Conservation (phyloP, 1,284 basidiomycete genomes). For the Xerocomus amazonicus region DNA sequence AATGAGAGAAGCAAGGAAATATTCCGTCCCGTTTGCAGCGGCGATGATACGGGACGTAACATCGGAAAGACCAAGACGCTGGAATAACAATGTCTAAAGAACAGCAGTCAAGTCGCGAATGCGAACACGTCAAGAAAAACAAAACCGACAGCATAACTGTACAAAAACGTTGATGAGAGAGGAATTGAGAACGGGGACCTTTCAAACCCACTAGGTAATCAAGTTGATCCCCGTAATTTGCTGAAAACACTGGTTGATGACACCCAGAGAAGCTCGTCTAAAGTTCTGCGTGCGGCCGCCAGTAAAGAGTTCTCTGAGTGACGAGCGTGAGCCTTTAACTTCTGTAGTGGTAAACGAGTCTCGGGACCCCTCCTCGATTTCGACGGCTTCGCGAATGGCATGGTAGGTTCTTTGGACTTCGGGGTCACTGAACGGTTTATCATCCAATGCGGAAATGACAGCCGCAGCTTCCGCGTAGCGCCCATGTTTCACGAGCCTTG, state of each 20-base stretch:
- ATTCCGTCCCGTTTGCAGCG: slow-evolving; percentile 65
- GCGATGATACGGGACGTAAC: slow-evolving; percentile 64
- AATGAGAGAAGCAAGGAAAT: slow-evolving; percentile 33
- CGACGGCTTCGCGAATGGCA: slow-evolving; percentile 52
- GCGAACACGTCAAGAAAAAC: not conserved
- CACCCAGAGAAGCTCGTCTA: slow-evolving; percentile 53
- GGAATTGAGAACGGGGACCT: not conserved
- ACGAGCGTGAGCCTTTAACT: slow-evolving; percentile 11
- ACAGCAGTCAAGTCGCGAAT: not conserved
- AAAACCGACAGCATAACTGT: slow-evolving; percentile 35
- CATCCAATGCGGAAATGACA: slow-evolving; percentile 61
- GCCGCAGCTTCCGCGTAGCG: slow-evolving; percentile 58
- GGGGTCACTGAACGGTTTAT: slow-evolving; percentile 49
- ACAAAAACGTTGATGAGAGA: not conserved
- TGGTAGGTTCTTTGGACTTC: slow-evolving; percentile 53
- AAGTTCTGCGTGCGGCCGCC: slow-evolving; percentile 63
- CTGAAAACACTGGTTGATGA: slow-evolving; percentile 67
- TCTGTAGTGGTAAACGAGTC: slow-evolving; percentile 10
- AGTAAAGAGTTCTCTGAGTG: slow-evolving; percentile 49
- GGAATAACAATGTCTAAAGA: slow-evolving; percentile 52
- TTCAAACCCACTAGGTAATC: slow-evolving; percentile 56
- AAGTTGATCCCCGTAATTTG: slow-evolving; percentile 60
- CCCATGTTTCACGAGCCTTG: slow-evolving; percentile 53
- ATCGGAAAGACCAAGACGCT: slow-evolving; percentile 57
- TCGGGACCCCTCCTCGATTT: slow-evolving; percentile 32